Evolutionary conservation across 2,329 filamentous ascomycete species (phyloP).

Genomic region (Epichloe brachyelytri): DNA sequence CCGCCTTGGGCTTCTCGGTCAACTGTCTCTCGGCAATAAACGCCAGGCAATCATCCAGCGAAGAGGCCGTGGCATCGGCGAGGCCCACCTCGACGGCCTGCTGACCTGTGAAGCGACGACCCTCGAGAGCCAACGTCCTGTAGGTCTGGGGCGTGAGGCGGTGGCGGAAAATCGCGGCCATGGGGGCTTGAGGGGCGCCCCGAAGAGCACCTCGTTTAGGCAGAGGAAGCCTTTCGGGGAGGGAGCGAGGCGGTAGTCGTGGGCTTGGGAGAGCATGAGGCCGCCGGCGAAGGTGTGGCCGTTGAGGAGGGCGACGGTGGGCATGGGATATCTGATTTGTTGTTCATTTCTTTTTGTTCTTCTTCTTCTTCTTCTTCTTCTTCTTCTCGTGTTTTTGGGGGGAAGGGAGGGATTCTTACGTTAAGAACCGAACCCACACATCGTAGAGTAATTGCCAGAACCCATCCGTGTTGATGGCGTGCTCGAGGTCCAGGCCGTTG

Average conservation of each 20-base stretch:
- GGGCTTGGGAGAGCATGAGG: constrained; percentile 60
- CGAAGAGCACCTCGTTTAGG: constrained; percentile 72
- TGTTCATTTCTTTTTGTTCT: constrained; percentile 43
- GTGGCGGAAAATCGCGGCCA: constrained; percentile 61
- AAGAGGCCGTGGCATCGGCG: constrained; percentile 48
- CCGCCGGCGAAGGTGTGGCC: constrained; percentile 74
- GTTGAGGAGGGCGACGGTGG: constrained; percentile 65
- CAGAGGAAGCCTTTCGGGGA: constrained; percentile 59
- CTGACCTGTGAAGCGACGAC: constrained; percentile 48
- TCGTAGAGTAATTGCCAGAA: constrained; percentile 54
- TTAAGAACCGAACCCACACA: constrained; percentile 47
- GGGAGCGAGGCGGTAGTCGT: constrained; percentile 74
- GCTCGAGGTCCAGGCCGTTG: constrained; percentile 67
- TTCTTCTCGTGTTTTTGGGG: background rate
- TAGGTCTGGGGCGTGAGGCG: constrained; percentile 48
- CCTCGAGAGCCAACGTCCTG: constrained; percentile 59
- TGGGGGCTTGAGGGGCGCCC: constrained; percentile 62
- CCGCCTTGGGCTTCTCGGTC: constrained; percentile 46
- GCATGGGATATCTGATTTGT: constrained; percentile 66
- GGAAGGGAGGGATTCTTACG: constrained; percentile 9
- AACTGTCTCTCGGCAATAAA: constrained; percentile 49
- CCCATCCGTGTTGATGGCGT: constrained; percentile 44
- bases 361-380: background rate
- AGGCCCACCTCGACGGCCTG: constrained; percentile 54
- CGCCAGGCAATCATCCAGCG: constrained; percentile 44